phyloP scores from a whole-genome alignment of 2,329 filamentous ascomycete species.

The Didymosphaeria variabile region DNA sequence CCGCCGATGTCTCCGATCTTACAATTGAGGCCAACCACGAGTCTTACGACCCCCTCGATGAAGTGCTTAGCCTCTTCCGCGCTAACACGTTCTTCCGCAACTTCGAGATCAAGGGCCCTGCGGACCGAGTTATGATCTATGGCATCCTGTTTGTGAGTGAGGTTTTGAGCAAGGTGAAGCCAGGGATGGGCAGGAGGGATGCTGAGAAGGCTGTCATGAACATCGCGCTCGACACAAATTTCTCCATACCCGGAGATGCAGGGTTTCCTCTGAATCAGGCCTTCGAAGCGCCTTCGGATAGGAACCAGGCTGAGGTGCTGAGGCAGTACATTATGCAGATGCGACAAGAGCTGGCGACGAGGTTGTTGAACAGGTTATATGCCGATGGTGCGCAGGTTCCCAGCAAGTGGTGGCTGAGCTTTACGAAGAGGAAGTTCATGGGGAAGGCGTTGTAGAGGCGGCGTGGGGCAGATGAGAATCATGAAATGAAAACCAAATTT shows the following conservation, averaged over 20 bases:
- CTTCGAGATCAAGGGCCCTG: slow-evolving; percentile 97
- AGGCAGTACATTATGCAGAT: slow-evolving; percentile 92
- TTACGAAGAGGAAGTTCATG: slow-evolving; percentile 99
- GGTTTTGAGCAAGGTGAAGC: slow-evolving; percentile 86
- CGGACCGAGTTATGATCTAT: slow-evolving; percentile 94
- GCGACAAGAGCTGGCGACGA: slow-evolving; percentile 84
- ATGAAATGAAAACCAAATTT: background rate
- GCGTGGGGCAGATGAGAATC: background rate
- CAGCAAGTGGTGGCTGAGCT: slow-evolving; percentile 95
- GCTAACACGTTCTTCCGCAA: slow-evolving; percentile 99
- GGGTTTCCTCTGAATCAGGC: slow-evolving; percentile 95
- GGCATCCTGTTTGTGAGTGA: slow-evolving; percentile 95
- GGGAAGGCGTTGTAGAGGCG: slow-evolving; percentile 70
- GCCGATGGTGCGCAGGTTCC: slow-evolving; percentile 72
- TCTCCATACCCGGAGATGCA: slow-evolving; percentile 92
- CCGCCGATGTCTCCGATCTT: slow-evolving; percentile 63
- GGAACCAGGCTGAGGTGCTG: slow-evolving; percentile 88
- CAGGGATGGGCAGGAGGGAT: slow-evolving; percentile 70
- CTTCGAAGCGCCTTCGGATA: slow-evolving; percentile 86
- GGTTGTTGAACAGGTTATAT: slow-evolving; percentile 87
- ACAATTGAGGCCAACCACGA: slow-evolving; percentile 81
- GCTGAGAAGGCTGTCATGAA: slow-evolving; percentile 85
- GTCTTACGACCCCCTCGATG: slow-evolving; percentile 95
- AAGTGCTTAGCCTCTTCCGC: slow-evolving; percentile 90
- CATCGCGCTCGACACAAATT: slow-evolving; percentile 88